Evolutionary conservation across 148 eudicot genomes (phyloP).

Genomic region (Amaranthus hypochondriacus): DNA sequence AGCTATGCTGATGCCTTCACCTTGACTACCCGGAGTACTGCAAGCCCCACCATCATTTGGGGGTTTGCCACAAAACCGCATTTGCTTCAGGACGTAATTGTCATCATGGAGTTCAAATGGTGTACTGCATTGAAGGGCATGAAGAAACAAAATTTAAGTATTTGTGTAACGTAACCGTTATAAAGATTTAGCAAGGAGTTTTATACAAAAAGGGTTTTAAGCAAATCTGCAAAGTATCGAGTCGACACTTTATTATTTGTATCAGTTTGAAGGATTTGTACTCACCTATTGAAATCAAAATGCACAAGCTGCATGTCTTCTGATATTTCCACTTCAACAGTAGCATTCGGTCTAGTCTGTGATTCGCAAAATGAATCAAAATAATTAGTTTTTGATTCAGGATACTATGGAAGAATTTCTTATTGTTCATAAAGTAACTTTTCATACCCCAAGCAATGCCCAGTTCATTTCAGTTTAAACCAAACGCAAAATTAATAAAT

Average conservation of each 20-base stretch:
- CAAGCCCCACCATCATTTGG: constrained; percentile 19
- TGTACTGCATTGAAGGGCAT: constrained; percentile 49
- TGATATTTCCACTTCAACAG: constrained; percentile 94
- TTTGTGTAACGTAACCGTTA: neutral
- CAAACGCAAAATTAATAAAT: too few relatives aligned
- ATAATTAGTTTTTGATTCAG: neutral
- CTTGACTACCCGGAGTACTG: constrained; percentile 27
- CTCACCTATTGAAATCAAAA: constrained; percentile 88
- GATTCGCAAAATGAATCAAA: constrained; percentile 23
- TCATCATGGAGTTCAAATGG: constrained; percentile 94
- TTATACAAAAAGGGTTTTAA: neutral
- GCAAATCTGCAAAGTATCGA: neutral
- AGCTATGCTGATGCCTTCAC: constrained; percentile 48
- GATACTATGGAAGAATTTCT: neutral
- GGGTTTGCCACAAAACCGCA: constrained; percentile 51
- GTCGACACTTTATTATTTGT: neutral
- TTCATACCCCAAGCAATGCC: neutral
- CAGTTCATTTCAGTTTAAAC: too few relatives aligned
- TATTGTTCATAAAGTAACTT: neutral
- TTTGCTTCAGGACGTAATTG: constrained; percentile 82
- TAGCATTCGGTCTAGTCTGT: constrained; percentile 91
- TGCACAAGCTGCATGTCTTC: constrained; percentile 99
- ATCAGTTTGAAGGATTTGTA: constrained; percentile 3
- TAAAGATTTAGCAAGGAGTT: neutral
- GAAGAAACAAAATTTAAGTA: neutral